Conservation (phyloP, 371 early-diverging fungal species). For the Mucor indicus region DNA sequence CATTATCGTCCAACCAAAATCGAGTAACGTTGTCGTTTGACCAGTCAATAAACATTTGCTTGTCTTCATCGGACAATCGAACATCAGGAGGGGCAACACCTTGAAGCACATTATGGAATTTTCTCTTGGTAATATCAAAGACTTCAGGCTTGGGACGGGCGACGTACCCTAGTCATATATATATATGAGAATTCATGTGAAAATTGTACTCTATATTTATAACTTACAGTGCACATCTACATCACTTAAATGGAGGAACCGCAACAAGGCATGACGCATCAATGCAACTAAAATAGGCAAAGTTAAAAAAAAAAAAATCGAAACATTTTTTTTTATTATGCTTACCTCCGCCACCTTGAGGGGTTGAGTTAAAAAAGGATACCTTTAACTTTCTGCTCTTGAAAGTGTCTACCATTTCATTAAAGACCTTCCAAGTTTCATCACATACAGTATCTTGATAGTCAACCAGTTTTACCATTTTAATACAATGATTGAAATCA, state of each 20-base stretch:
- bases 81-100: conserved; percentile 70
- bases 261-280: conserved; percentile 83
- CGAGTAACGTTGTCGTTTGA: conserved; percentile 69
- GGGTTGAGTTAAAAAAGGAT: conserved; percentile 82
- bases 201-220: not conserved
- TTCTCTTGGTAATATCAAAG: conserved; percentile 82
- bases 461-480: conserved; percentile 55
- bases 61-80: conserved; percentile 67
- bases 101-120: conserved; percentile 89
- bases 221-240: conserved; percentile 65
- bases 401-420: conserved; percentile 46
- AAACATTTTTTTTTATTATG: not conserved
- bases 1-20: conserved; percentile 71
- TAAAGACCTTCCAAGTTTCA: conserved; percentile 60
- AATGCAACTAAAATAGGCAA: conserved; percentile 65
- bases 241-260: conserved; percentile 63
- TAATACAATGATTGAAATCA: conserved; percentile 65
- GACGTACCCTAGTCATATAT: conserved; percentile 54
- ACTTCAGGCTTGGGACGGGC: conserved; percentile 78
- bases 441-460: conserved; percentile 56
- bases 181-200: not conserved
- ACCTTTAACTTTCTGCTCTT: conserved; percentile 54
- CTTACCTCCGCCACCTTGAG: conserved; percentile 83
- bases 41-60: conserved; percentile 71
- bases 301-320: not conserved